Evolutionary conservation across 805 yeast genomes (phyloP).

Genomic region (Candida koratica): DNA sequence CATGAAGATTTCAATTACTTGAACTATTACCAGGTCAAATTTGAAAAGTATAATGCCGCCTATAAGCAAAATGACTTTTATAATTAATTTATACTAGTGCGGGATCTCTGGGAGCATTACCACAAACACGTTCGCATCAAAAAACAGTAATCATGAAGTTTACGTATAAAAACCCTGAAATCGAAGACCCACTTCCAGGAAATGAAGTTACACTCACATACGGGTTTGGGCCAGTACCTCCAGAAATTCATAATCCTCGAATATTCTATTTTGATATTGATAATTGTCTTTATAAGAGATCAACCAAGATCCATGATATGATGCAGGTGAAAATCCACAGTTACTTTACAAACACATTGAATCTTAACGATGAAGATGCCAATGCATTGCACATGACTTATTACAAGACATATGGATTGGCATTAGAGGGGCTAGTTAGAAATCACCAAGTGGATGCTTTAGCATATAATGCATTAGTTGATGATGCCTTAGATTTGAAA

Average conservation of each 20-base stretch:
- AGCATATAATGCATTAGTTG: slow-evolving; percentile 84
- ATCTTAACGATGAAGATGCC: slow-evolving; percentile 70
- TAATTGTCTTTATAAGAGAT: slow-evolving; percentile 78
- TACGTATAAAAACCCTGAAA: slow-evolving; percentile 10
- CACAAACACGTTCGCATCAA: slow-evolving; percentile 3
- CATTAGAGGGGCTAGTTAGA: slow-evolving; percentile 81
- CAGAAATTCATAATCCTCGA: slow-evolving; percentile 19
- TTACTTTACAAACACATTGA: slow-evolving; percentile 65
- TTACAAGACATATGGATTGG: slow-evolving; percentile 85
- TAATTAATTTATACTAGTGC: no score
- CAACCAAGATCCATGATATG: slow-evolving; percentile 72
- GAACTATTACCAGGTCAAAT: slow-evolving; percentile 10
- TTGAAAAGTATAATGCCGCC: neutral
- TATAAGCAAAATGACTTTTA: neutral
- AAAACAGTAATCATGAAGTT: slow-evolving; percentile 4
- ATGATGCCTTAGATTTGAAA: slow-evolving; percentile 87
- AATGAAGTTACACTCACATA: slow-evolving; percentile 22
- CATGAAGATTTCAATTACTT: slow-evolving; percentile 8
- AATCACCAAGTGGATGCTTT: slow-evolving; percentile 75
- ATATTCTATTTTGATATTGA: slow-evolving; percentile 88
- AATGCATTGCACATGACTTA: slow-evolving; percentile 64
- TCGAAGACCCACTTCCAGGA: slow-evolving; percentile 15
- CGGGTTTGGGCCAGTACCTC: slow-evolving; percentile 35
- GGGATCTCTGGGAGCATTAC: no score
- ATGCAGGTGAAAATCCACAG: slow-evolving; percentile 85